Percentiles rank a stretch among this genome's conserved stretches.
Evolutionary conservation across 2,329 filamentous ascomycete species (phyloP).

Genomic region (Trichoderma aggressivum): DNA sequence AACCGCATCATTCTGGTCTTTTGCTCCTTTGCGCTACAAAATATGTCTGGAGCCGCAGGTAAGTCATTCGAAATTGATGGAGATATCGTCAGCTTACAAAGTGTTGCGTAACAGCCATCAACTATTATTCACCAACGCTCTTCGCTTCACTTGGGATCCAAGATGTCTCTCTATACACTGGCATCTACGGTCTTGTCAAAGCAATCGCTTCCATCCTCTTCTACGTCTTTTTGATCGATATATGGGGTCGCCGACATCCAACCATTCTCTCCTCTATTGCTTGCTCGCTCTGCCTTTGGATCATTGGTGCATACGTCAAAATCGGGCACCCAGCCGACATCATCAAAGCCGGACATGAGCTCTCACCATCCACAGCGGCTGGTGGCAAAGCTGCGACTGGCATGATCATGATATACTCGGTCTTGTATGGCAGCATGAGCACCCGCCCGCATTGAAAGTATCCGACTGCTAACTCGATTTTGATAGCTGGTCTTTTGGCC

Average conservation of each 20-base stretch:
- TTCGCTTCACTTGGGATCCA: constrained; percentile 45
- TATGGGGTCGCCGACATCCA: constrained; percentile 39
- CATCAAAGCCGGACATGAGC: constrained; percentile 41
- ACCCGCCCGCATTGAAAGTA: fast-evolving
- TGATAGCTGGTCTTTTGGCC: constrained; percentile 42
- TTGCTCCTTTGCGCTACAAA: constrained; percentile 38
- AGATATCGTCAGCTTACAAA: constrained; percentile 16
- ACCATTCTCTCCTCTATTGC: constrained; percentile 47
- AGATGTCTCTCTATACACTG: constrained; percentile 45
- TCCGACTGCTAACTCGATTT: background rate
- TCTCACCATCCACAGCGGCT: constrained; percentile 40
- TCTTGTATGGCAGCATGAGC: constrained; percentile 40
- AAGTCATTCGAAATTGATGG: background rate
- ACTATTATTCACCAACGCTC: constrained; percentile 38
- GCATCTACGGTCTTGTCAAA: constrained; percentile 49
- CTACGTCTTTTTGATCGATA: constrained; percentile 39
- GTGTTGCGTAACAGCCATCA: constrained; percentile 30
- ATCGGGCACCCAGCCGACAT: constrained; percentile 46
- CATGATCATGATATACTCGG: constrained; percentile 53
- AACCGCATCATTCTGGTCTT: constrained; percentile 39
- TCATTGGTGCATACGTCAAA: constrained; percentile 53
- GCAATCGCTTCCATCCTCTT: constrained; percentile 41
- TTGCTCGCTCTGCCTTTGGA: constrained; percentile 48
- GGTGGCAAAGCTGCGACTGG: constrained; percentile 53
- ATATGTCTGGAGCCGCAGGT: constrained; percentile 38